phyloP scores from a whole-genome alignment of 495 filamentous ascomycete genomes.

The Trichoderma gamsii region DNA sequence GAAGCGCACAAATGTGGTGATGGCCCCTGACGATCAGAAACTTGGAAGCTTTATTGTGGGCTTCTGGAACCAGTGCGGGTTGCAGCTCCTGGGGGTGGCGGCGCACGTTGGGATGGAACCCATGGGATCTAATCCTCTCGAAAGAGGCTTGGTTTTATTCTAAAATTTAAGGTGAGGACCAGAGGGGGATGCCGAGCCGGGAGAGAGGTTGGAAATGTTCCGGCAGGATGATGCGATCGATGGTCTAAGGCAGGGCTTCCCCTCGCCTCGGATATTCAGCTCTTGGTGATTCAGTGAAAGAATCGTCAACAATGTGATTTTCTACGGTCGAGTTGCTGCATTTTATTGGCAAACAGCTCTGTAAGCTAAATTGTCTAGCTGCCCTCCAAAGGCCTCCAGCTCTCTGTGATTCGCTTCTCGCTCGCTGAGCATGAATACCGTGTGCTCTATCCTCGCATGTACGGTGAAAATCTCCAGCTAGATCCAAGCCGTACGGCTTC shows the following conservation, averaged over 20 bases:
- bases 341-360: background rate
- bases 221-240: background rate
- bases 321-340: background rate
- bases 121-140: background rate
- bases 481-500: conserved; percentile 11
- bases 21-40: conserved; percentile 2
- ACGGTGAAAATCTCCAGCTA: background rate
- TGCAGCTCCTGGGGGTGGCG: background rate
- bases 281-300: too few species aligned
- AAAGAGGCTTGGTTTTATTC: background rate
- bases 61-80: background rate
- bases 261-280: too few species aligned
- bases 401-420: too few species aligned
- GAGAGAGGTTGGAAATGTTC: background rate
- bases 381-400: too few species aligned
- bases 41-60: background rate
- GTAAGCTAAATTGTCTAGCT: too few species aligned
- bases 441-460: background rate
- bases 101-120: background rate
- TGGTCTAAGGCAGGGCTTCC: background rate
- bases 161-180: background rate
- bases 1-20: background rate
- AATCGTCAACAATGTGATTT: background rate
- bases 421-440: background rate
- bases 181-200: background rate